A percentile compares a stretch with the other conserved stretches of the same genome.
These are phyloP conservation scores for Prasinococcaceae sp. DNA, from an alignment of 139 green algal species.

Conservation along the genomic window DNA sequence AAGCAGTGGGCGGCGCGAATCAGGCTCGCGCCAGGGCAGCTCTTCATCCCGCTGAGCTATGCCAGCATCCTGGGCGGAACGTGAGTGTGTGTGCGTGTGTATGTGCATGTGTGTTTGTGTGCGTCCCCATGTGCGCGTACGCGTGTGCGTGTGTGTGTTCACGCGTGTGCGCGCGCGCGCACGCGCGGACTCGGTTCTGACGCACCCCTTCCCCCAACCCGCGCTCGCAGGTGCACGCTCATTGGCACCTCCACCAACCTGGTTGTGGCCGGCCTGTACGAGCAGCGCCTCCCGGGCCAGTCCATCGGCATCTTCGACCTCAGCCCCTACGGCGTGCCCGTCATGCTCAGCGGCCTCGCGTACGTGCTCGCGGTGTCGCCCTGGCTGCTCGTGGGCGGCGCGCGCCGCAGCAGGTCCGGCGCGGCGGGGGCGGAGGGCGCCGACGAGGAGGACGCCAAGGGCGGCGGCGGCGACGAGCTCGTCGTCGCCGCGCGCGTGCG, in stretches of 20 bases:
- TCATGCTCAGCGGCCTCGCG: slow-evolving; percentile 1
- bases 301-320: slow-evolving; percentile 7
- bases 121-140: no score
- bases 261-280: slow-evolving; percentile 40
- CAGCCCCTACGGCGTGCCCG: slow-evolving; percentile 9
- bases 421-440: background rate
- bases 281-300: slow-evolving; percentile 7
- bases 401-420: background rate
- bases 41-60: slow-evolving; percentile 57
- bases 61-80: slow-evolving; percentile 57
- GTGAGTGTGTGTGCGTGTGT: no score
- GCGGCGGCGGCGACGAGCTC: no score
- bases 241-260: slow-evolving; percentile 73
- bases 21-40: slow-evolving; percentile 25
- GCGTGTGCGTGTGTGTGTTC: no score
- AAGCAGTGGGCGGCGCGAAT: slow-evolving; percentile 16
- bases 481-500: slow-evolving; percentile 12
- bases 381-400: slow-evolving; percentile 1
- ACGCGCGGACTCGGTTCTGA: no score
- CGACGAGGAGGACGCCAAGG: no score
- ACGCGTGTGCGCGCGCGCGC: no score
- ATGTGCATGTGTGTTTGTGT: no score
- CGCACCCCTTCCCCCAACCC: no score
- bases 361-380: slow-evolving; percentile 7
- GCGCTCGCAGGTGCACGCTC: slow-evolving; percentile 47